A percentile compares a stretch with the other conserved stretches of the same genome.
Evolutionary conservation across 2,329 filamentous ascomycete species (phyloP).

Genomic region (Chalara sp.): DNA sequence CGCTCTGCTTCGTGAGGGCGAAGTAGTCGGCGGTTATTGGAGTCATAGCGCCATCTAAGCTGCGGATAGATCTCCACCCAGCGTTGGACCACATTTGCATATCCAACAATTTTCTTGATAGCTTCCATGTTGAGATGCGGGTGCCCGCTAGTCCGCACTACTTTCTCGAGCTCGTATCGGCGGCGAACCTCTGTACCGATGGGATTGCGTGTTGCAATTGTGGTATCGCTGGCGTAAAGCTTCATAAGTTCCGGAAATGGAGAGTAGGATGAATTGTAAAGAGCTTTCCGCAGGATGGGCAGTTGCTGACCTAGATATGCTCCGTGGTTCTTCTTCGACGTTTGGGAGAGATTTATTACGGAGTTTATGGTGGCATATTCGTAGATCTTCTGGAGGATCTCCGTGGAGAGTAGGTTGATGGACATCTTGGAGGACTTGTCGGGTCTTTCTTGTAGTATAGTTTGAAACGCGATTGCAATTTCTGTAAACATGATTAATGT

Average conservation of each 20-base stretch:
- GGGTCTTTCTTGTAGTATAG: slow-evolving; percentile 2
- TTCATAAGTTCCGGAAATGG: slow-evolving; percentile 22
- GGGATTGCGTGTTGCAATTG: slow-evolving; percentile 20
- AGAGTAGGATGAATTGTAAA: slow-evolving; percentile 20
- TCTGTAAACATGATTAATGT: not conserved
- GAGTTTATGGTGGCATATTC: slow-evolving; percentile 21
- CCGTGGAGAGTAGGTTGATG: slow-evolving; percentile 23
- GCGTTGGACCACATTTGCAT: slow-evolving; percentile 22
- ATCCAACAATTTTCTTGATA: slow-evolving; percentile 24
- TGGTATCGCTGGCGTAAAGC: slow-evolving; percentile 21
- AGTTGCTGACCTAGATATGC: slow-evolving; percentile 20
- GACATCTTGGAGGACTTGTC: slow-evolving; percentile 17
- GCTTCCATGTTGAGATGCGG: slow-evolving; percentile 21
- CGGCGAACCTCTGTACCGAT: slow-evolving; percentile 24
- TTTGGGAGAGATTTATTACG: slow-evolving; percentile 23
- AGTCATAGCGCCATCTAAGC: slow-evolving; percentile 24
- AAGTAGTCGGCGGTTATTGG: slow-evolving; percentile 23
- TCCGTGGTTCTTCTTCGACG: slow-evolving; percentile 20
- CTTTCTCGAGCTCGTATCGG: slow-evolving; percentile 17
- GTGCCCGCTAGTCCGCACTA: slow-evolving; percentile 13
- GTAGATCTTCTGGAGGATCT: slow-evolving; percentile 25
- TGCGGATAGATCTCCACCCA: slow-evolving; percentile 27
- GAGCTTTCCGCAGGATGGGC: slow-evolving; percentile 16
- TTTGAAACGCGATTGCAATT: too few species aligned
- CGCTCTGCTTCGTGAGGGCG: slow-evolving; percentile 19